These are phyloP conservation scores for Elongisporangium anandrum DNA, from an alignment of 352 stramenopile species.

Conservation along the genomic window DNA sequence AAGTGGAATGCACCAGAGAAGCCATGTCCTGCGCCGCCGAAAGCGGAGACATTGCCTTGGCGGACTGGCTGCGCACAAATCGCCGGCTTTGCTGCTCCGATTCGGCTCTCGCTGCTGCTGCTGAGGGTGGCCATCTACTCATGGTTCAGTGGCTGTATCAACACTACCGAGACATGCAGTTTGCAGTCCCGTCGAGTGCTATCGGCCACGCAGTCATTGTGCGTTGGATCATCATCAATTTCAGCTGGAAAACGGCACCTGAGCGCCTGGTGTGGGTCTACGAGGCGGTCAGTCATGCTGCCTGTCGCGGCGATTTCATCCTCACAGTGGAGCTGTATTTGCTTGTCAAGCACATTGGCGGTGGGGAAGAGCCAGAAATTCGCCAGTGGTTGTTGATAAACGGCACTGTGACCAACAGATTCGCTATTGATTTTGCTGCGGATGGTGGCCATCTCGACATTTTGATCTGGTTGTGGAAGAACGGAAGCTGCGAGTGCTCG, in stretches of 20 bases:
- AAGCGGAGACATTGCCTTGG: slow-evolving; percentile 29
- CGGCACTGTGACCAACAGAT: background rate
- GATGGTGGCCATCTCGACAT: background rate
- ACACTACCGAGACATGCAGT: background rate
- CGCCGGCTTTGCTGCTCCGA: slow-evolving; percentile 31
- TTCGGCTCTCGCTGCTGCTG: slow-evolving; percentile 45
- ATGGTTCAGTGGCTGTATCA: slow-evolving; percentile 40
- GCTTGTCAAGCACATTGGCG: background rate
- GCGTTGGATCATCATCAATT: background rate
- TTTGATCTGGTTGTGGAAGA: background rate
- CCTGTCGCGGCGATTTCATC: background rate
- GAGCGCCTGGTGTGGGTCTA: background rate
- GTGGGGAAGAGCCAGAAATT: background rate
- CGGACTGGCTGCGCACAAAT: slow-evolving; percentile 38
- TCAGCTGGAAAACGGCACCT: background rate
- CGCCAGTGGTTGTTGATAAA: background rate
- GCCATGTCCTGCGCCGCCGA: slow-evolving; percentile 14
- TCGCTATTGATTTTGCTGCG: background rate
- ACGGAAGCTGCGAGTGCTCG: slow-evolving; percentile 3
- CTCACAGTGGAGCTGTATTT: background rate
- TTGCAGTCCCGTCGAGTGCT: background rate
- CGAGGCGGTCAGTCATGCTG: background rate
- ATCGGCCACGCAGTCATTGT: background rate
- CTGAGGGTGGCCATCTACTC: slow-evolving; percentile 24
- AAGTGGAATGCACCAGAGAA: background rate